A percentile compares a stretch with the other conserved stretches of the same genome.
Conservation (phyloP, 2,329 filamentous ascomycete genomes). For the Penicillium capsulatum region DNA sequence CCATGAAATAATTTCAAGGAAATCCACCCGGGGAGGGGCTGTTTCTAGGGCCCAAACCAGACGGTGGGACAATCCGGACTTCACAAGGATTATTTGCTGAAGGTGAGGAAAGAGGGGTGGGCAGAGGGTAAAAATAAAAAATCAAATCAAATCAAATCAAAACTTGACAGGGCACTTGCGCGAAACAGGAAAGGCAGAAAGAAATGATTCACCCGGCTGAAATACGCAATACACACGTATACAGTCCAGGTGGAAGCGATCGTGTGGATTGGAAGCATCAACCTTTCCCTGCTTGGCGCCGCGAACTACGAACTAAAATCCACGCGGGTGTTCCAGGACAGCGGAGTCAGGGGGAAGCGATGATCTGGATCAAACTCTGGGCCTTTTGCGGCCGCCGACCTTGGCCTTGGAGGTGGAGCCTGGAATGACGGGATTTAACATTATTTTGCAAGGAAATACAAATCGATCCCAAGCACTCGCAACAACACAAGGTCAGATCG, state of each 20-base stretch:
- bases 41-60: too few relatives aligned
- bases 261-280: not conserved
- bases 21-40: too few relatives aligned
- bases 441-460: too few relatives aligned
- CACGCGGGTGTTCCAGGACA: conserved; percentile 21
- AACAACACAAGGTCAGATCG: conserved; percentile 6
- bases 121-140: too few relatives aligned
- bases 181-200: not conserved
- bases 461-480: too few relatives aligned
- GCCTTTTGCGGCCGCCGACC: not conserved
- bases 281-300: not conserved
- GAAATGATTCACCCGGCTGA: conserved; percentile 3
- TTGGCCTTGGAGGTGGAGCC: not conserved
- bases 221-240: conserved; percentile 12
- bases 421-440: too few relatives aligned
- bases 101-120: too few relatives aligned
- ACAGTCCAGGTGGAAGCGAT: conserved; percentile 1
- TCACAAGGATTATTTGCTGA: too few relatives aligned
- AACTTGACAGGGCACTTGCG: too few relatives aligned
- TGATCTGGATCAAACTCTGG: not conserved
- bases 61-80: too few relatives aligned
- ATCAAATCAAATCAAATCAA: too few relatives aligned
- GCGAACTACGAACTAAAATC: conserved; percentile 3
- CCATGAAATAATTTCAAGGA: conserved; percentile 2
- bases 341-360: conserved; percentile 3